Evolutionary conservation across 352 stramenopile species (phyloP), one percentile per base, ranked within the genome.

Genomic region (Phytophthora sp.): DNA sequence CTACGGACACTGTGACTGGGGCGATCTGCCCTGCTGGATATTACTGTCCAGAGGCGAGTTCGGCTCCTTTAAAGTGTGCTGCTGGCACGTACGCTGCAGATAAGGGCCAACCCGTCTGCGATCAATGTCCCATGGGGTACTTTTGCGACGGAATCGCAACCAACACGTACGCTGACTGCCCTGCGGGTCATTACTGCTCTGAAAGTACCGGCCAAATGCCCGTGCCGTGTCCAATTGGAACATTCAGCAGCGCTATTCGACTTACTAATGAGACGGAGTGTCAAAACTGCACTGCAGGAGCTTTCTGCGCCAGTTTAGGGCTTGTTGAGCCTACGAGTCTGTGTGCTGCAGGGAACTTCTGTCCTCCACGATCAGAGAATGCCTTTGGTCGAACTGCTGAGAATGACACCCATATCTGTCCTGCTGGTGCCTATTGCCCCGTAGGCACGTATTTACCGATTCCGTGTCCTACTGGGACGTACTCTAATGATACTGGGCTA

Each of bases 401-500:
- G 1, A 82, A 74, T 16, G 66, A 66, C 9, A 84, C 66, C 0
- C 76, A 79, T n/a, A 46, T 69, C 7, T 97, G 91, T 70, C 76
- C 87, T 15, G 44, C 39, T 6, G 94, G 94, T 4, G 58, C 69
- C 0, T 98, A 91, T 50, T 98, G 93, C 38, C 77, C 79, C 1
- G 60, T 85, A 63, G 84, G 75, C n/a, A 93, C 90, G 2, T 82
- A 85, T 11, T 39, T 82, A 0, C 87, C 90, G 1, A 52, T 72
- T 27, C 71, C 76, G 11, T 96, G 88, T 42, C 79, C 82, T 0
- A 54, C 69, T 60, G 84, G 86, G 12, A 83, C 83, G 0, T 95
- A 89, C 50, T 87, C 83, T 0, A 87, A 88, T 35, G 52, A 57
- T 1, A 76, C 71, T 2, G 79, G 83, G 9, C 65, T 93, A 4